Conservation (phyloP, 805 yeast genomes). For the Kodamaea kaohsiungensis region DNA sequence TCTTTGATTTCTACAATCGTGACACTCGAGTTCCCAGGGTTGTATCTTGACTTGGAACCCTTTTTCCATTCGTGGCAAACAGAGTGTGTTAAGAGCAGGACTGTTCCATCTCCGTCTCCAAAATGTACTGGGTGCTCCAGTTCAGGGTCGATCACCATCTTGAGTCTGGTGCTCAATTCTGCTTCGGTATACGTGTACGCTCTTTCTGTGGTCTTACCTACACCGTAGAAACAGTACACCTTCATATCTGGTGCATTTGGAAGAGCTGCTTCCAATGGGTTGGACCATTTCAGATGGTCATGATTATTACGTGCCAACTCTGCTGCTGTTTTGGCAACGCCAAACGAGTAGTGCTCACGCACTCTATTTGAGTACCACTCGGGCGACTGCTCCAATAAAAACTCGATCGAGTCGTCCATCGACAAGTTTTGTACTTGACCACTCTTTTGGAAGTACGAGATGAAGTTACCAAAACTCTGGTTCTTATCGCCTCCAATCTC, state of each 20-base stretch:
- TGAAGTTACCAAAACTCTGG: slow-evolving; percentile 15
- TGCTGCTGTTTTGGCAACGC: slow-evolving; percentile 58
- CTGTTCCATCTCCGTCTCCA: slow-evolving; percentile 97
- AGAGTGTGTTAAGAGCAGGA: slow-evolving; percentile 80
- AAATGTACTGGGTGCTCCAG: slow-evolving; percentile 65
- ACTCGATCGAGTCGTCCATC: slow-evolving; percentile 65
- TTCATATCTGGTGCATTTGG: slow-evolving; percentile 95
- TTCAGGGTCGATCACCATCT: slow-evolving; percentile 70
- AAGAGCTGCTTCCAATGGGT: slow-evolving; percentile 87
- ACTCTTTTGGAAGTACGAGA: slow-evolving; percentile 11
- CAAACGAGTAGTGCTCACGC: slow-evolving; percentile 72
- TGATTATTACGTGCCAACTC: slow-evolving; percentile 67
- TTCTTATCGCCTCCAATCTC: slow-evolving; percentile 21
- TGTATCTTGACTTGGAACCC: slow-evolving; percentile 58
- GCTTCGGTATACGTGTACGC: slow-evolving; percentile 79
- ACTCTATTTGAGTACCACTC: slow-evolving; percentile 72
- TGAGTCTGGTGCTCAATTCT: slow-evolving; percentile 53
- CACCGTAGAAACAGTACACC: slow-evolving; percentile 88
- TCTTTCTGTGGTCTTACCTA: slow-evolving; percentile 95
- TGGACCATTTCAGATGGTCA: slow-evolving; percentile 84
- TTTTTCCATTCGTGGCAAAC: slow-evolving; percentile 92
- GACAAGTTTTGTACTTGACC: slow-evolving; percentile 54
- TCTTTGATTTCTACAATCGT: slow-evolving; percentile 88
- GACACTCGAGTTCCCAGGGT: slow-evolving; percentile 75
- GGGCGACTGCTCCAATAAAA: slow-evolving; percentile 65